Evolutionary conservation across 192 early-diverging fungal genomes (phyloP).

Genomic region (Kappamyces sp.): DNA sequence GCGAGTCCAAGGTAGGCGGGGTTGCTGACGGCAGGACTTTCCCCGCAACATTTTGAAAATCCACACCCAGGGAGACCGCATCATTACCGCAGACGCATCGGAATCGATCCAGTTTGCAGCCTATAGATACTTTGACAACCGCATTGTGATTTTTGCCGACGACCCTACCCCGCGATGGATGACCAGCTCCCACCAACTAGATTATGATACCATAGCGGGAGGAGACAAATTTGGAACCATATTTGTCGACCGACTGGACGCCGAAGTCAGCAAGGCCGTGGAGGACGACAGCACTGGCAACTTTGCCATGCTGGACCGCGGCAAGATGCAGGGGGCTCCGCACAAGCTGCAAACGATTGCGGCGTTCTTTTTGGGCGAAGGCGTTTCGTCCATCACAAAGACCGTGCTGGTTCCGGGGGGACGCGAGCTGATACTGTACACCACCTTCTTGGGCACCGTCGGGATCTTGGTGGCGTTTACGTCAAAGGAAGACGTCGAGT

Average conservation of each 20-base stretch:
- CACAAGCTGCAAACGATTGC: constrained; percentile 68
- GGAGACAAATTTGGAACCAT: constrained; percentile 99
- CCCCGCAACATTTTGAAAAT: constrained; percentile 67
- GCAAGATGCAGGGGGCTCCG: constrained; percentile 74
- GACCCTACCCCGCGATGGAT: constrained; percentile 86
- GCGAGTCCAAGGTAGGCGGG: constrained; percentile 63
- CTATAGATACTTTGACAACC: constrained; percentile 68
- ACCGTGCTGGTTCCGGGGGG: constrained; percentile 76
- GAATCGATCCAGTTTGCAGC: constrained; percentile 77
- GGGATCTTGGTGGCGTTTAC: constrained; percentile 81
- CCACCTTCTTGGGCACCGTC: constrained; percentile 77
- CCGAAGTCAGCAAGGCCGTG: constrained; percentile 58
- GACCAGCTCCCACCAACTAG: constrained; percentile 70
- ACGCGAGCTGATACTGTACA: constrained; percentile 82
- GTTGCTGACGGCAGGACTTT: constrained; percentile 41
- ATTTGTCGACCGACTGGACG: constrained; percentile 66
- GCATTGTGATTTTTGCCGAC: constrained; percentile 86
- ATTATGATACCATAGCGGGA: constrained; percentile 87
- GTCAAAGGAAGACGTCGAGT: constrained; percentile 84
- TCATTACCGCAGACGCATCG: constrained; percentile 81
- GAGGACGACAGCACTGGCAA: constrained; percentile 86
- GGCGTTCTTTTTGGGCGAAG: constrained; percentile 84
- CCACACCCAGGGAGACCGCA: constrained; percentile 72
- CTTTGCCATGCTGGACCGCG: constrained; percentile 73
- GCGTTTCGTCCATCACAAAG: constrained; percentile 72